Base-by-base conservation (phyloP, 257 asterid genomes). In the Echium plantagineum region DNA sequence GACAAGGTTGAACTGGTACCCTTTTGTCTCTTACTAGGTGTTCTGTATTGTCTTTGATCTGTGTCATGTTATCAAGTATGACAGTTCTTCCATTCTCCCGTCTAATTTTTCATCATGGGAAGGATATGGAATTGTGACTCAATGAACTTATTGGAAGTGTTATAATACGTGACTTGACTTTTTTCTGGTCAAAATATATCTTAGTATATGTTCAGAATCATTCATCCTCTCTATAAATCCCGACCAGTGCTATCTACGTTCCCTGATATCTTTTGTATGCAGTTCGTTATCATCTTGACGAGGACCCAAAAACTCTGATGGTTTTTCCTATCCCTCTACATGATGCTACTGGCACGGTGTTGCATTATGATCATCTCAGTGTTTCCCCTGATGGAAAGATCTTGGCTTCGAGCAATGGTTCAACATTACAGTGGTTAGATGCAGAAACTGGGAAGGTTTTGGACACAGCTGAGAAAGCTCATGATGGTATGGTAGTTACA, bases 391-490 rank as follows among this genome's bases (percentile, higher is more conserved):
- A 93, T 72, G 97, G 94, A 56, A 86, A 78, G 81, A 76, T 86
- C 70, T 79, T 93, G 71, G 95, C 86, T 55, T 85, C 89, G 46
- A 76, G 90, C 66, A 96, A 89, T 70, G 99, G 99, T 66, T 74
- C 97, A 62, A 83, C 83, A 53, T 57, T 93, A 77, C 99, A 91
- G 77, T 91, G 98, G 98, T 74, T 91, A 63, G 81, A 83, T 64
- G 64, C 82, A 12, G 99, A 83, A 75, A 86, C 89, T 9, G 99
- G 97, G 63, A 72, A 78, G 81, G 85, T 93, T 79, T 72, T 93
- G 86, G 99, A 89, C 74, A 83, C 82, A 24, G 95, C 96, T 75
- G 97, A 89, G 72, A 89, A 75, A 66, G 89, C 99, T 71, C 99
- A 93, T 65, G 97, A 89, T 68, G 97, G 99, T 93, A 85, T 71